Percentiles rank a stretch among this genome's conserved stretches.
Evolutionary conservation across 176 grass and related monocot species (phyloP).

Genomic region (Stipa capillata): DNA sequence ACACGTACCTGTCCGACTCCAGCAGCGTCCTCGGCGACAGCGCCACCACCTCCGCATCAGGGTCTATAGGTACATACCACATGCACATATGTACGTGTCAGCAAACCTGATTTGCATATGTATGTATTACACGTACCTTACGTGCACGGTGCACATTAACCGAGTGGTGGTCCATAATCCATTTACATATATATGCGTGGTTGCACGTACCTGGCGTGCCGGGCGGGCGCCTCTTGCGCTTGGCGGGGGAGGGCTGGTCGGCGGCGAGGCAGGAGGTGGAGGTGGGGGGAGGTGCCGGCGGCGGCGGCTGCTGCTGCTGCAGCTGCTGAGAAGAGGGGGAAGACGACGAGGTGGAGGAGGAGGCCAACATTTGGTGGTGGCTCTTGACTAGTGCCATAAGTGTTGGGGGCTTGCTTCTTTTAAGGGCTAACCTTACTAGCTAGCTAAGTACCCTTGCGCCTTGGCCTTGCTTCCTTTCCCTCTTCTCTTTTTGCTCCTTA

Average conservation of each 20-base stretch:
- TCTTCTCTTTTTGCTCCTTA: slow-evolving; percentile 54
- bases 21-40: slow-evolving; percentile 79
- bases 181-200: not conserved
- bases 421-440: slow-evolving; percentile 5
- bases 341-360: slow-evolving; percentile 38
- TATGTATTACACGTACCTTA: too few species aligned
- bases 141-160: not conserved
- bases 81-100: not conserved
- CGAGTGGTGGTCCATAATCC: not conserved
- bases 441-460: not conserved
- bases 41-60: slow-evolving; percentile 84
- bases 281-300: not conserved
- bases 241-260: slow-evolving; percentile 45
- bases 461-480: slow-evolving; percentile 6
- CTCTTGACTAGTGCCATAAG: slow-evolving; percentile 54
- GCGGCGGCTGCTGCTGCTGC: not conserved
- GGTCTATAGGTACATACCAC: slow-evolving; percentile 28
- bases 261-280: not conserved
- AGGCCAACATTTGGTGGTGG: slow-evolving; percentile 69
- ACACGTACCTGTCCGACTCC: slow-evolving; percentile 88
- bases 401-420: slow-evolving; percentile 26
- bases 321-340: slow-evolving; percentile 17
- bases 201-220: slow-evolving; percentile 57
- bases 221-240: slow-evolving; percentile 69
- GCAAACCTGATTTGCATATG: too few species aligned